phyloP scores from a whole-genome alignment of 768 basidiomycete genomes.

The Hericium erinaceus region DNA sequence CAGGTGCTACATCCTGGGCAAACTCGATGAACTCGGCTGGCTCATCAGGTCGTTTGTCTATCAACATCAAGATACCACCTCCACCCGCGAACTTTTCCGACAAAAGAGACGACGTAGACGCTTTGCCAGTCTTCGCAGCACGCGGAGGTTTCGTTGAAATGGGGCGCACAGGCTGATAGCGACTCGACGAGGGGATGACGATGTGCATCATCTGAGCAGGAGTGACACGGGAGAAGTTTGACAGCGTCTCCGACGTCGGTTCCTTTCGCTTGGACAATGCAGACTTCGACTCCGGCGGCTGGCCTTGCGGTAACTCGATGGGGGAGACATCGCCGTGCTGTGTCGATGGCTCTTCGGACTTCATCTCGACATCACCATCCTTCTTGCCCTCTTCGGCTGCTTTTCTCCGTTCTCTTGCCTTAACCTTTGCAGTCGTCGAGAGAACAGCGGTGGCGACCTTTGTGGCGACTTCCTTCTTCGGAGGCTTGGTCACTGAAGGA shows the following conservation, averaged over 20 bases:
- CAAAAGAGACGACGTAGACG: slow-evolving; percentile 22
- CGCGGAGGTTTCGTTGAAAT: slow-evolving; percentile 38
- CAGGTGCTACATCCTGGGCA: slow-evolving; percentile 27
- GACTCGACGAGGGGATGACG: slow-evolving; percentile 65
- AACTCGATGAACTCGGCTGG: slow-evolving; percentile 63
- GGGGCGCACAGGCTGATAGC: slow-evolving; percentile 85
- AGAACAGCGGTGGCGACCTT: slow-evolving; percentile 93
- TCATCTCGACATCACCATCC: slow-evolving; percentile 73
- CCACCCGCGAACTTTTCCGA: slow-evolving; percentile 66
- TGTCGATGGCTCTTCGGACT: slow-evolving; percentile 40
- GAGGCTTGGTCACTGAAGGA: slow-evolving; percentile 75
- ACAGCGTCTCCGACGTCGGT: slow-evolving; percentile 60
- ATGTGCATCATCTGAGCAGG: slow-evolving; percentile 83
- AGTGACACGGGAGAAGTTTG: slow-evolving; percentile 89
- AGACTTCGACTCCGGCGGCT: slow-evolving; percentile 27
- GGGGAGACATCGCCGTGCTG: slow-evolving; percentile 51
- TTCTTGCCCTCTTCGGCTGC: slow-evolving; percentile 69
- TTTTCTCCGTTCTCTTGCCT: slow-evolving; percentile 89
- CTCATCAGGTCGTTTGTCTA: slow-evolving; percentile 63
- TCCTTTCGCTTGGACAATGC: slow-evolving; percentile 58
- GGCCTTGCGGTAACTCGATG: slow-evolving; percentile 38
- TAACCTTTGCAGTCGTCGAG: slow-evolving; percentile 95
- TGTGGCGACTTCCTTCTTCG: slow-evolving; percentile 84
- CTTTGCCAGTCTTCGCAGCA: slow-evolving; percentile 9
- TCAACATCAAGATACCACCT: slow-evolving; percentile 80